Conservation (phyloP, 176 grass and related monocot species). For the Avena insularis region DNA sequence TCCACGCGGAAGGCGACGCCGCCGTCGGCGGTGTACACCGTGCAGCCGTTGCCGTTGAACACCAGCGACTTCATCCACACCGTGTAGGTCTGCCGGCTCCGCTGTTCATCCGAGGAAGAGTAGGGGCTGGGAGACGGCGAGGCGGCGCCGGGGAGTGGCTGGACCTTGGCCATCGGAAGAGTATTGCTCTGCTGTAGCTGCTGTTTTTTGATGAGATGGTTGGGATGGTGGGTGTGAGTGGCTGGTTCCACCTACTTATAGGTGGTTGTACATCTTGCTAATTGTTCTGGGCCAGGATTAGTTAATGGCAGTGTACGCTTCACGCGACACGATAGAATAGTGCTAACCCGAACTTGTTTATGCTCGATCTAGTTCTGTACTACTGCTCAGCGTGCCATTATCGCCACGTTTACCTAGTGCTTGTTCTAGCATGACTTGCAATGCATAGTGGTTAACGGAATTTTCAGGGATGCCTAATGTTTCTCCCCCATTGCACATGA, state of each 20-base stretch:
- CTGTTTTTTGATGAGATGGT: background rate
- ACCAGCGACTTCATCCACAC: slow-evolving; percentile 94
- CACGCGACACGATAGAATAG: slow-evolving; percentile 32
- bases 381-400: background rate
- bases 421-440: background rate
- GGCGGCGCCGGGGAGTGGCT: slow-evolving; percentile 24
- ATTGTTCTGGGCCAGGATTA: background rate
- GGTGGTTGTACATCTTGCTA: background rate
- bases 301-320: slow-evolving; percentile 14
- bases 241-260: slow-evolving; percentile 4
- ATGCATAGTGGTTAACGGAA: background rate
- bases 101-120: background rate
- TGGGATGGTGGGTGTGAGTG: background rate
- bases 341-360: slow-evolving; percentile 38
- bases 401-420: slow-evolving; percentile 26
- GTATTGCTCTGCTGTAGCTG: background rate
- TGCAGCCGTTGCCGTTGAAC: slow-evolving; percentile 76
- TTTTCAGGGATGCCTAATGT: background rate
- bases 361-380: slow-evolving; percentile 21
- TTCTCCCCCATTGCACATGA: background rate
- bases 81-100: background rate
- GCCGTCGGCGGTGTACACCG: slow-evolving; percentile 69
- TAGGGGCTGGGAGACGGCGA: background rate
- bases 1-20: slow-evolving; percentile 69
- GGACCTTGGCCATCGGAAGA: slow-evolving; percentile 49